Evolutionary conservation across 371 early-diverging fungal species (phyloP).

Genomic region (Lichtheimia ornata): DNA sequence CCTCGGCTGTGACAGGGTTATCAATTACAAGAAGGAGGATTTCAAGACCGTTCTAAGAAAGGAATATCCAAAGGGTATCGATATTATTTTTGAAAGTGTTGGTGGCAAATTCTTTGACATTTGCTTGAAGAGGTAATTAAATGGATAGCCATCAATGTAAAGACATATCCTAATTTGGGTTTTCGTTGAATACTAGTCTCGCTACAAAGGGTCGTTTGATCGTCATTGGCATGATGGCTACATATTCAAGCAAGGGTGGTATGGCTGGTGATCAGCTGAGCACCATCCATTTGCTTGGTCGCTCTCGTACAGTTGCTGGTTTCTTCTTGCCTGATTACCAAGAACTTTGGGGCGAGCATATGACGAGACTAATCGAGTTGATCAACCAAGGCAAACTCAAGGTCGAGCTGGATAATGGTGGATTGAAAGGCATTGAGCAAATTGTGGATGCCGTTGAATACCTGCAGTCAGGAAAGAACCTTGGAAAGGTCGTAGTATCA

Average conservation of each 20-base stretch:
- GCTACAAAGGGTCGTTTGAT: constrained; percentile 59
- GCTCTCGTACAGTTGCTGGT: constrained; percentile 56
- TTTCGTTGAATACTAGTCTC: constrained; percentile 16
- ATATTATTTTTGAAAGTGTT: constrained; percentile 64
- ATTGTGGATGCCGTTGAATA: constrained; percentile 48
- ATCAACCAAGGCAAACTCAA: constrained; percentile 37
- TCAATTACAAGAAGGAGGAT: constrained; percentile 55
- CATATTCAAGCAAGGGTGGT: constrained; percentile 36
- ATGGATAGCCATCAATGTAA: not conserved
- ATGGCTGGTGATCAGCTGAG: constrained; percentile 50
- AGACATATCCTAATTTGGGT: not conserved
- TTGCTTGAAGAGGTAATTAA: constrained; percentile 38
- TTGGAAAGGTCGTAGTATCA: constrained; percentile 57
- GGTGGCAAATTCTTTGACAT: constrained; percentile 59
- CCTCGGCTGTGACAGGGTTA: constrained; percentile 43
- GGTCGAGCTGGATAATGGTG: constrained; percentile 44
- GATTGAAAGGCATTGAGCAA: constrained; percentile 38
- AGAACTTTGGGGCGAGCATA: constrained; percentile 25
- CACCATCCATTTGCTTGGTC: constrained; percentile 49
- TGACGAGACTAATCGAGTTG: constrained; percentile 35
- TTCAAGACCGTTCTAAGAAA: constrained; percentile 51
- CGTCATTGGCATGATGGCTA: constrained; percentile 59
- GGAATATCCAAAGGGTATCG: constrained; percentile 59
- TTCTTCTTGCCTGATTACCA: constrained; percentile 55
- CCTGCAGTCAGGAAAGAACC: constrained; percentile 53